Base-by-base conservation (phyloP, 2,329 filamentous ascomycete species). In the Berkeleyomyces rouxiae region DNA sequence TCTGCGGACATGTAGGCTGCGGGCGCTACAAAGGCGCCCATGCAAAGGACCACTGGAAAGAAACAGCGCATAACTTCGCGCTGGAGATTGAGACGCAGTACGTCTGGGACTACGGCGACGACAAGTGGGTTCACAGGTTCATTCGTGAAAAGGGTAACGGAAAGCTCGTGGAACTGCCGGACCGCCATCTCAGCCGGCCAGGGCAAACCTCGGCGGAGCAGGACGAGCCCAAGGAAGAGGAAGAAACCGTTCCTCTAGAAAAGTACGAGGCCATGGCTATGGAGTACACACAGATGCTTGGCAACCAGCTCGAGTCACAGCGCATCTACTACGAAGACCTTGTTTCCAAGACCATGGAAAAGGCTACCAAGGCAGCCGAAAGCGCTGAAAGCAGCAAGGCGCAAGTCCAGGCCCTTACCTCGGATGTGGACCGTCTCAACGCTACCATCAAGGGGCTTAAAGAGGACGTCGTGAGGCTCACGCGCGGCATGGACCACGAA, bases 91-190 rank as follows among this genome's bases (percentile, higher is more conserved):
- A 87, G 66, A 95, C 90, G 0, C 92, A 99, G 72, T 87, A 96
- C 68, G 91, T 99, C 1, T 99, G 93, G 93, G 93, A 99, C 73
- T 99, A 99, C 67, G 89, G 88, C 0, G 90, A 89, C 3, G 93
- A 99, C 70, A 88, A 87, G 70, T 99, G 96, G 79, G 93, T 97
- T 58, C 93, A 99, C 73, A 86, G 93, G 7, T 82, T 97, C 60
- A 95, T 99, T 63, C 87, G 95, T 67, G 90, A 90, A 70, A 96
- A 96, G 75, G 86, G 89, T 7, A 90, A 96, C 71, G 89, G 89
- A 33, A 96, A 96, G 72, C 80, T 96, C 2, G 87, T 96, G 16
- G 92, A 97, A 72, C 79, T 96, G n/a, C 89, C 90, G 0, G 80
- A 81, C 2, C 63, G 61, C 16, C 61, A 61, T 37, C 47, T 49